These are phyloP conservation scores for Raphidocelis subcapitata DNA, from an alignment of 139 green algal species.

Conservation along the genomic window DNA sequence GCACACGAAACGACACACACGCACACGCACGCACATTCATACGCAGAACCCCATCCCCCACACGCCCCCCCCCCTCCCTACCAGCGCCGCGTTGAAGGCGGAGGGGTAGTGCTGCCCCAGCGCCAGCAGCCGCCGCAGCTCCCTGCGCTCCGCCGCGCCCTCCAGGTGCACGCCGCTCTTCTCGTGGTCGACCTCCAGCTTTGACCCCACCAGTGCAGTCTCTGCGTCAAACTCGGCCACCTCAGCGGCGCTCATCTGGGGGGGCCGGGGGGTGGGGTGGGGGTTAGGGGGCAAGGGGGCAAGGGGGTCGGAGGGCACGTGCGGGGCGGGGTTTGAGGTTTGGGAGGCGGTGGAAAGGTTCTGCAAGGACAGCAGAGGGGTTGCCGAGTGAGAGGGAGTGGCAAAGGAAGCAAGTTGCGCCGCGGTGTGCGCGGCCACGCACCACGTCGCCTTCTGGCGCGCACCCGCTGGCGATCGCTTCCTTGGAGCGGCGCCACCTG, in stretches of 20 bases:
- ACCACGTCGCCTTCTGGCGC: neutral
- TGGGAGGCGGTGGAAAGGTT: too few relatives aligned
- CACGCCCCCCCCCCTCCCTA: slow-evolving; percentile 2
- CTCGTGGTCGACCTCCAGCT: slow-evolving; percentile 43
- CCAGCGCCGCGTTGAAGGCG: slow-evolving; percentile 43
- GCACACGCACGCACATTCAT: too few relatives aligned
- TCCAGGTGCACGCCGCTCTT: slow-evolving; percentile 42
- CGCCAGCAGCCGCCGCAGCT: slow-evolving; percentile 30
- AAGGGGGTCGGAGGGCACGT: too few relatives aligned
- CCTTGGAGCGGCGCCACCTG: neutral
- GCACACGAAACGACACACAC: too few relatives aligned
- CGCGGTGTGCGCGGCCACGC: too few relatives aligned
- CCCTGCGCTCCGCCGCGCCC: neutral
- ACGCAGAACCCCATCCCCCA: too few relatives aligned
- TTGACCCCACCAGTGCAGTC: slow-evolving; percentile 25
- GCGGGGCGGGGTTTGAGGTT: too few relatives aligned
- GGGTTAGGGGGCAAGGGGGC: too few relatives aligned
- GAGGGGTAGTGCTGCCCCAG: slow-evolving; percentile 38
- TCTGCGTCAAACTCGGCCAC: slow-evolving; percentile 28
- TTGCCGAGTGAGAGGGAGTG: too few relatives aligned
- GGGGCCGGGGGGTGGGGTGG: too few relatives aligned
- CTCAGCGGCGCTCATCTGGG: slow-evolving; percentile 9
- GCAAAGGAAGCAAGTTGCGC: too few relatives aligned
- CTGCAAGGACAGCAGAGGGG: too few relatives aligned
- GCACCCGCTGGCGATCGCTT: neutral